Percentiles rank a stretch among this genome's conserved stretches.
phyloP scores from a whole-genome alignment of 306 rosid species.

The Sesbania bispinosa region DNA sequence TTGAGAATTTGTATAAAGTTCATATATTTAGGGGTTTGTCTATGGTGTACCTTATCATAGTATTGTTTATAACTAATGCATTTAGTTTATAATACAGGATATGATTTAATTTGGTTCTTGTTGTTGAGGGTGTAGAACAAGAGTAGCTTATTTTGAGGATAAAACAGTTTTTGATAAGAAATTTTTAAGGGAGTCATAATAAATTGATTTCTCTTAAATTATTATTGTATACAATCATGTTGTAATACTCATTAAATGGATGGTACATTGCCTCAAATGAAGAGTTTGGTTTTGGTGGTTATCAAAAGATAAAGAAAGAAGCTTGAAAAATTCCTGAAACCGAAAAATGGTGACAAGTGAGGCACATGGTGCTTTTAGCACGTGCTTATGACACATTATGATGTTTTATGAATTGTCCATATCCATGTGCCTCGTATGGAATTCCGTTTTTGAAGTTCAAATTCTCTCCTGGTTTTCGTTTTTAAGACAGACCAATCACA shows the following conservation, averaged over 20 bases:
- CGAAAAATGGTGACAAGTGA: slow-evolving; percentile 11
- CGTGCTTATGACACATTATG: slow-evolving; percentile 10
- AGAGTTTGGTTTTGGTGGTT: background rate
- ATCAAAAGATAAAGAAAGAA: background rate
- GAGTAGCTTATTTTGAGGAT: background rate
- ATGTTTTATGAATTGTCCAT: slow-evolving; percentile 13
- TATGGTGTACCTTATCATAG: too few relatives aligned
- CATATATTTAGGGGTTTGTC: too few relatives aligned
- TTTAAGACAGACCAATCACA: slow-evolving; percentile 26
- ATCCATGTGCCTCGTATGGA: background rate
- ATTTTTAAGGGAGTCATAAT: background rate
- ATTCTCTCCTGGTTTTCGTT: slow-evolving; percentile 10
- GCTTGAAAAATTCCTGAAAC: background rate
- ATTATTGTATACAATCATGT: background rate
- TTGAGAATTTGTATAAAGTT: too few relatives aligned
- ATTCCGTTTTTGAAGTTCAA: slow-evolving; percentile 13
- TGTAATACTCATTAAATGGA: background rate
- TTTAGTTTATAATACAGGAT: too few relatives aligned
- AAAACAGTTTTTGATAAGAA: background rate
- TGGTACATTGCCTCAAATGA: background rate
- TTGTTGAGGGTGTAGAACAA: slow-evolving; percentile 5
- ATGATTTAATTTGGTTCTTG: too few relatives aligned
- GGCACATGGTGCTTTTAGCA: background rate
- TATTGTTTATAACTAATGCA: too few relatives aligned
- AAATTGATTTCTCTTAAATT: too few relatives aligned